A percentile compares a stretch with the other conserved stretches of the same genome.
phyloP scores from a whole-genome alignment of 2,329 filamentous ascomycete species.

The Pestalotiopsis sp. region DNA sequence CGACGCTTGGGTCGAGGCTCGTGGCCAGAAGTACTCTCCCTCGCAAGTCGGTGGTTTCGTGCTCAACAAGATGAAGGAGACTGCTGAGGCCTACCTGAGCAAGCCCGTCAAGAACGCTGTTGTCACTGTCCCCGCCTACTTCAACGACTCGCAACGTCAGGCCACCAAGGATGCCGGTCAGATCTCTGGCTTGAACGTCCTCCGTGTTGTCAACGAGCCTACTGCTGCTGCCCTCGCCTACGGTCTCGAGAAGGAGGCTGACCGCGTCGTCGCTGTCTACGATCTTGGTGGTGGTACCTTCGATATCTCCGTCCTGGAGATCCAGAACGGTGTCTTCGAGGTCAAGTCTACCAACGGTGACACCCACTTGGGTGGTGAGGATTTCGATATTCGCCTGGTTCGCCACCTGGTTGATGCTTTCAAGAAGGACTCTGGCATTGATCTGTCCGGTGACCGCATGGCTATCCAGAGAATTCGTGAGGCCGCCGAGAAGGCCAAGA shows the following conservation, averaged over 20 bases:
- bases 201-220: slow-evolving; percentile 97
- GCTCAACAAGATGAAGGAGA: slow-evolving; percentile 99
- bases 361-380: slow-evolving; percentile 96
- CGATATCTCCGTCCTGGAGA: slow-evolving; percentile 97
- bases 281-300: slow-evolving; percentile 99
- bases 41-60: slow-evolving; percentile 98
- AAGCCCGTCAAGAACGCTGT: slow-evolving; percentile 94
- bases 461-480: slow-evolving; percentile 99
- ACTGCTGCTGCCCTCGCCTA: slow-evolving; percentile 95
- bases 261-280: slow-evolving; percentile 91
- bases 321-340: slow-evolving; percentile 97
- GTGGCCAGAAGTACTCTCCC: slow-evolving; percentile 93
- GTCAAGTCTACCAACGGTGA: slow-evolving; percentile 99
- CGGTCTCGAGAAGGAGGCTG: slow-evolving; percentile 91
- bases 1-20: slow-evolving; percentile 93
- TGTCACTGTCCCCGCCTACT: slow-evolving; percentile 96
- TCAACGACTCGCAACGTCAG: slow-evolving; percentile 98
- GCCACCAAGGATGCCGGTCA: slow-evolving; percentile 98
- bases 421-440: slow-evolving; percentile 93
- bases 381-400: slow-evolving; percentile 94
- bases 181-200: slow-evolving; percentile 93
- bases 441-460: slow-evolving; percentile 92
- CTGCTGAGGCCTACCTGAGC: slow-evolving; percentile 88
- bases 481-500: slow-evolving; percentile 99
- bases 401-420: slow-evolving; percentile 93